phyloP scores from a whole-genome alignment of 2,329 filamentous ascomycete genomes.

The Aspergillus phoenicis region DNA sequence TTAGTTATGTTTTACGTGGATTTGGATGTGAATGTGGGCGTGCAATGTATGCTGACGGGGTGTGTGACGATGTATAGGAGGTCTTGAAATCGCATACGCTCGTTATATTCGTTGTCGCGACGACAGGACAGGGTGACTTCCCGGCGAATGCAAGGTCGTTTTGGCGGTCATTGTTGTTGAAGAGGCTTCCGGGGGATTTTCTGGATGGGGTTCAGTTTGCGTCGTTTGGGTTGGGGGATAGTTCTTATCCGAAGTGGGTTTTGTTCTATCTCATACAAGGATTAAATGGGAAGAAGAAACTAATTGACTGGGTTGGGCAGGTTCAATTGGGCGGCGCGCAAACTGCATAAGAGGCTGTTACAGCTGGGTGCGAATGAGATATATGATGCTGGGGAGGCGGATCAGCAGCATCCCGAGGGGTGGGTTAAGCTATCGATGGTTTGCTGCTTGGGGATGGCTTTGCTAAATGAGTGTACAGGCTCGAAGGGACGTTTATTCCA shows the following conservation, averaged over 20 bases:
- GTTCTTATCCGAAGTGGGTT: conserved; percentile 82
- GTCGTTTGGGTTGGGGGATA: conserved; percentile 90
- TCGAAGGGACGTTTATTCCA: conserved; percentile 77
- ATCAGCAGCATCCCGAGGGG: conserved; percentile 93
- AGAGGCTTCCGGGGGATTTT: conserved; percentile 71
- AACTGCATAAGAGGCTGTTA: conserved; percentile 78
- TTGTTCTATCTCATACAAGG: neutral
- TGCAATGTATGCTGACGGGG: neutral
- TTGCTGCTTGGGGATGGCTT: neutral
- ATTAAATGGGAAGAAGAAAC: neutral
- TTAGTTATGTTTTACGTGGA: too few species aligned
- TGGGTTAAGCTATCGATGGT: conserved; percentile 47
- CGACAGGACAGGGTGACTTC: conserved; percentile 91
- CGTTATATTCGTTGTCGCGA: conserved; percentile 77
- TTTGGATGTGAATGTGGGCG: too few species aligned
- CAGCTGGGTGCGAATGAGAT: conserved; percentile 81
- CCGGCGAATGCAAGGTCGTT: conserved; percentile 79
- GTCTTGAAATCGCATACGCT: conserved; percentile 39
- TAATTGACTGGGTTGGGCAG: conserved; percentile 46
- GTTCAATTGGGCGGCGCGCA: conserved; percentile 90
- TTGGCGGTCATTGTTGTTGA: conserved; percentile 82
- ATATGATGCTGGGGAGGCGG: conserved; percentile 79
- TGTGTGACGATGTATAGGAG: conserved; percentile 27
- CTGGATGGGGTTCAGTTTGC: conserved; percentile 72
- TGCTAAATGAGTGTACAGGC: conserved; percentile 50